These are phyloP conservation scores for Malus hybrid DNA, from an alignment of 331 rosid genomes.

Conservation along the genomic window DNA sequence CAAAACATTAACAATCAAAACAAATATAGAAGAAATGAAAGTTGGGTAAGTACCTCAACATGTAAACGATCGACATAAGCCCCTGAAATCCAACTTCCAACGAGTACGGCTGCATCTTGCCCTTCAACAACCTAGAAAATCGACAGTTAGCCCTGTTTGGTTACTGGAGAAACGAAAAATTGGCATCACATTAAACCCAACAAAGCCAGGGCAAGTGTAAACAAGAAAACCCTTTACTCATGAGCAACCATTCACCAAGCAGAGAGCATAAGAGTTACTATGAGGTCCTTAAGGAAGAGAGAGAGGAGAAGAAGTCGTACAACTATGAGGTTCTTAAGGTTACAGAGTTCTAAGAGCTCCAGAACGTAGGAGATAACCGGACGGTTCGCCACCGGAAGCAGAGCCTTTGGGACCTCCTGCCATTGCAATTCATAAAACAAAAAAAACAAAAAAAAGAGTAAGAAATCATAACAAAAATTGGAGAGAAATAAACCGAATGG, in stretches of 20 bases:
- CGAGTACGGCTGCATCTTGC: constrained; percentile 54
- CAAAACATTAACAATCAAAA: neutral
- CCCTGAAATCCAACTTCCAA: constrained; percentile 78
- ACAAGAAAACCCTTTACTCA: neutral
- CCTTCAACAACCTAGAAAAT: constrained; percentile 88
- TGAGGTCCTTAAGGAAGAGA: neutral
- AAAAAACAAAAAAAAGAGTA: too few relatives aligned
- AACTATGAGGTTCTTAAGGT: constrained; percentile 87
- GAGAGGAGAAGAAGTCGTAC: constrained; percentile 27
- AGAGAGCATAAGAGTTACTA: neutral
- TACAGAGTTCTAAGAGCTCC: constrained; percentile 73
- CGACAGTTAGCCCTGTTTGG: neutral
- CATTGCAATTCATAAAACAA: neutral
- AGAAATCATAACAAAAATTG: neutral
- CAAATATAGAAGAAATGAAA: neutral
- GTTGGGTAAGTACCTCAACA: constrained; percentile 51
- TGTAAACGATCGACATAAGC: constrained; percentile 90
- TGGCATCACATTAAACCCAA: neutral
- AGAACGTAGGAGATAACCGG: constrained; percentile 83
- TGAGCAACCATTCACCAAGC: neutral
- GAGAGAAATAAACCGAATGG: neutral
- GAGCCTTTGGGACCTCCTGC: constrained; percentile 90
- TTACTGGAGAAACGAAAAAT: neutral
- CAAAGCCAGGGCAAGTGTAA: neutral
- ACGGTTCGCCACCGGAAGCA: constrained; percentile 94